Percentiles rank a stretch among this genome's conserved stretches.
phyloP scores from a whole-genome alignment of 164 flowering plant genomes.

The Malania oleifera region DNA sequence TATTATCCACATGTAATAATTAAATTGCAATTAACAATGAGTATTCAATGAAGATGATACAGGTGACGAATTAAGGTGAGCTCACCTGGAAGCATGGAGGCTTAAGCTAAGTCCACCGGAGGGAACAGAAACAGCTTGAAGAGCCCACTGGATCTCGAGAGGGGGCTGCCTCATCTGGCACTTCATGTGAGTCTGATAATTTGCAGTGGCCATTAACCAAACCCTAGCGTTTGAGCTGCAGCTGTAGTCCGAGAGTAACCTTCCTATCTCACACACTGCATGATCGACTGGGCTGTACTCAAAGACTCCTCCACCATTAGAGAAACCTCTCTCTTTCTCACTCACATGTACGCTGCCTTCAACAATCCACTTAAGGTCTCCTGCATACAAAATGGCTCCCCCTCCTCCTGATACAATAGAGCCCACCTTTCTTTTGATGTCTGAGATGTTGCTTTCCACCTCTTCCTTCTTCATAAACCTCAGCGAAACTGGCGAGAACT shows the following conservation, averaged over 20 bases:
- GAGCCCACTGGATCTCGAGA: slow-evolving; percentile 69
- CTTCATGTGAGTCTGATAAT: slow-evolving; percentile 65
- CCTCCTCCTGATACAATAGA: slow-evolving; percentile 33
- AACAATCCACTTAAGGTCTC: slow-evolving; percentile 75
- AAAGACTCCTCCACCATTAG: slow-evolving; percentile 12
- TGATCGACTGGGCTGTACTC: slow-evolving; percentile 56
- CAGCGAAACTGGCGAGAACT: slow-evolving; percentile 47
- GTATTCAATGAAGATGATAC: too few species aligned
- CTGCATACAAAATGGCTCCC: slow-evolving; percentile 60
- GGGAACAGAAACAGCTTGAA: slow-evolving; percentile 80
- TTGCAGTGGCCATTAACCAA: slow-evolving; percentile 72
- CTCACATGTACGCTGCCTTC: slow-evolving; percentile 14
- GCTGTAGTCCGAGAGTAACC: slow-evolving; percentile 38
- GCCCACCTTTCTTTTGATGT: slow-evolving; percentile 56
- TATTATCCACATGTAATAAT: not conserved
- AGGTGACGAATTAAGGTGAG: not conserved
- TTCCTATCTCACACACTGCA: slow-evolving; percentile 55
- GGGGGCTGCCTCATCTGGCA: slow-evolving; percentile 73
- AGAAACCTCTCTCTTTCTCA: slow-evolving; percentile 10
- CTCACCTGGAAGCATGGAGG: slow-evolving; percentile 72
- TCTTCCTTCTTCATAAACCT: slow-evolving; percentile 73
- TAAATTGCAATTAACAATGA: not conserved
- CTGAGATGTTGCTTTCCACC: slow-evolving; percentile 47
- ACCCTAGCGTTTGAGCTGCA: slow-evolving; percentile 33
- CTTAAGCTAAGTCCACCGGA: slow-evolving; percentile 70